phyloP scores from a whole-genome alignment of 2,329 filamentous ascomycete species.

The Shiraia sp. region DNA sequence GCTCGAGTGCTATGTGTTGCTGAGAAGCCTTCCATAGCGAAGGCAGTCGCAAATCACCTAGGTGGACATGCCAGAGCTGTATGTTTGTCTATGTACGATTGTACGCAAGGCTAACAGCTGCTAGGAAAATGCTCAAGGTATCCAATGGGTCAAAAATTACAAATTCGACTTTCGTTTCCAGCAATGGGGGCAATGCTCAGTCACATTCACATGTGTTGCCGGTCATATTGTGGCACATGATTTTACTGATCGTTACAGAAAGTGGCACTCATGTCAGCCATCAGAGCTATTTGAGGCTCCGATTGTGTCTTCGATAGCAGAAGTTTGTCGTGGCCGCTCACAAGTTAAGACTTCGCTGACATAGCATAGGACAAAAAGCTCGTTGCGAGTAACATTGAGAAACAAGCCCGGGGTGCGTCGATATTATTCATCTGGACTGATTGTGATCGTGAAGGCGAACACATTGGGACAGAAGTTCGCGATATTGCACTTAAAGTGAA shows the following conservation, averaged over 20 bases:
- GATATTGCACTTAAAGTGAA: conserved; percentile 78
- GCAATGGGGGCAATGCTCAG: conserved; percentile 77
- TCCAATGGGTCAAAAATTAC: conserved; percentile 91
- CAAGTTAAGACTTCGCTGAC: conserved; percentile 12
- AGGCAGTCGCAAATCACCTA: conserved; percentile 87
- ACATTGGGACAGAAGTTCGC: conserved; percentile 91
- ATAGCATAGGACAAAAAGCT: conserved; percentile 69
- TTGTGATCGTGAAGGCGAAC: conserved; percentile 95
- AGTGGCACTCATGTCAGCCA: conserved; percentile 82
- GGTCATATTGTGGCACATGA: conserved; percentile 85
- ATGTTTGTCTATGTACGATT: conserved; percentile 9
- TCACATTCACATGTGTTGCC: conserved; percentile 91
- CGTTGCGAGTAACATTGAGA: conserved; percentile 83
- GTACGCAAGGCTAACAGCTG: conserved; percentile 9
- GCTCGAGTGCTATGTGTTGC: conserved; percentile 73
- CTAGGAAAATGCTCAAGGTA: conserved; percentile 68
- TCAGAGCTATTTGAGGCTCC: conserved; percentile 79
- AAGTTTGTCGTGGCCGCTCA: conserved; percentile 52
- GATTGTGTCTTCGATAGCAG: conserved; percentile 68
- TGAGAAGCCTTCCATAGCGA: conserved; percentile 93
- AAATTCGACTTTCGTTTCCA: conserved; percentile 88
- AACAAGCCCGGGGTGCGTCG: conserved; percentile 72
- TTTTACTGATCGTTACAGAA: conserved; percentile 73
- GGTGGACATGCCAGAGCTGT: conserved; percentile 78
- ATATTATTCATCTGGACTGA: conserved; percentile 97